Percentiles rank a stretch among this genome's conserved stretches.
phyloP scores from a whole-genome alignment of 164 flowering plant species.

The Umbellularia californica region DNA sequence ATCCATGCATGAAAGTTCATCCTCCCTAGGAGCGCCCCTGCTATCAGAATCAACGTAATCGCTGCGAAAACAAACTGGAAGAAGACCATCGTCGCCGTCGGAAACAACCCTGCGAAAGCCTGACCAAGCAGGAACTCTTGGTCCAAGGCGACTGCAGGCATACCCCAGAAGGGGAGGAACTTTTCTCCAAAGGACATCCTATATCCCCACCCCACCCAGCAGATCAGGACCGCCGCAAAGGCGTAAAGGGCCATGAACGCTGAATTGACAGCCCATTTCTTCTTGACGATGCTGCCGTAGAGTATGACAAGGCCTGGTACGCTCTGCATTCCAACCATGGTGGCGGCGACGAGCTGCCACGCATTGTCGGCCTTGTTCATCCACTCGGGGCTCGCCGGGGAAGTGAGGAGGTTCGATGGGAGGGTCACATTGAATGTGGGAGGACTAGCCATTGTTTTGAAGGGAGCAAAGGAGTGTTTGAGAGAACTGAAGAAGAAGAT shows the following conservation, averaged over 20 bases:
- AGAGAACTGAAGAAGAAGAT: background rate
- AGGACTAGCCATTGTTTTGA: background rate
- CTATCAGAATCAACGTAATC: constrained; percentile 50
- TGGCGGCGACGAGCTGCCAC: constrained; percentile 2
- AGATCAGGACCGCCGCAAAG: constrained; percentile 21
- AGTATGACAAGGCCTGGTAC: constrained; percentile 2
- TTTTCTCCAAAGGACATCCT: constrained; percentile 19
- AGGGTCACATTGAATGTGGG: background rate
- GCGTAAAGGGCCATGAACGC: constrained; percentile 29
- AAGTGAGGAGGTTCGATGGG: background rate
- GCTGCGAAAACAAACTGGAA: constrained; percentile 67
- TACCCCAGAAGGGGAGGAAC: constrained; percentile 30
- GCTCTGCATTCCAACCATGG: constrained; percentile 7
- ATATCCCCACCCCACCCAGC: constrained; percentile 21
- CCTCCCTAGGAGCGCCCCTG: constrained; percentile 56
- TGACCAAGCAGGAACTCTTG: constrained; percentile 32
- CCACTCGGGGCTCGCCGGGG: background rate
- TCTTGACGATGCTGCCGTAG: constrained; percentile 61
- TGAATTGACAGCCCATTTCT: constrained; percentile 28
- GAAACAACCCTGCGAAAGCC: constrained; percentile 33
- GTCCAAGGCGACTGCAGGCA: constrained; percentile 32
- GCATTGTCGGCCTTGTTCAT: constrained; percentile 6
- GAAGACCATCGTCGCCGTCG: constrained; percentile 53
- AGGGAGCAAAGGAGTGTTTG: background rate
- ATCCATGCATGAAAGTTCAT: constrained; percentile 75